Conservation (phyloP, 768 basidiomycete species). For the Chalciporus piperatus region DNA sequence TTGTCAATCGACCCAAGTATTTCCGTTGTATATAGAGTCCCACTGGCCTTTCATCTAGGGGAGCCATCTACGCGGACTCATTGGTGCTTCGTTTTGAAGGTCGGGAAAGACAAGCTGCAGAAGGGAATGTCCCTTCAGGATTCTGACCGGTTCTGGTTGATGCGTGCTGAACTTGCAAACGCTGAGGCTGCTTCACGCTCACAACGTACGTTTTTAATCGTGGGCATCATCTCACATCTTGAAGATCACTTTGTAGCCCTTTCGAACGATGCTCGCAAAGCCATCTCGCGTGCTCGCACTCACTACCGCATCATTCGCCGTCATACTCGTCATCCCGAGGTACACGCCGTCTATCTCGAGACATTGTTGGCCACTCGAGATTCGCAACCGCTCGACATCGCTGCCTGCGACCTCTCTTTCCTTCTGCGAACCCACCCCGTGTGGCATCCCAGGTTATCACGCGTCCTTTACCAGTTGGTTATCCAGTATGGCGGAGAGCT, state of each 20-base stretch:
- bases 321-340: conserved; percentile 36
- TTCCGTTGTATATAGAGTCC: conserved; percentile 25
- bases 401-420: conserved; percentile 34
- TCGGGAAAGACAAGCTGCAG: conserved; percentile 44
- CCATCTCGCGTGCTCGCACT: conserved; percentile 33
- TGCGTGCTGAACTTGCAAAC: conserved; percentile 44
- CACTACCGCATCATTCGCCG: conserved; percentile 42
- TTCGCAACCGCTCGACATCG: conserved; percentile 26
- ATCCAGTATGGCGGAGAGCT: conserved; percentile 27
- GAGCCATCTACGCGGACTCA: conserved; percentile 26
- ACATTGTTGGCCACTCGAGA: conserved; percentile 34
- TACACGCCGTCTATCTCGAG: conserved; percentile 48
- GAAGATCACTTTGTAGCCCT: conserved; percentile 11
- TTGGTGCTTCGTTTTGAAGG: conserved; percentile 49
- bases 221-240: conserved; percentile 1
- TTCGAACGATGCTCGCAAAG: conserved; percentile 5
- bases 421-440: conserved; percentile 33
- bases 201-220: conserved; percentile 13
- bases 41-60: conserved; percentile 31
- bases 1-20: conserved; percentile 37
- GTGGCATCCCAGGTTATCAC: conserved; percentile 36
- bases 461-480: conserved; percentile 42
- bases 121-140: conserved; percentile 32
- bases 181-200: conserved; percentile 10
- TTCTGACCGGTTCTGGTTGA: conserved; percentile 63